Base-by-base conservation (phyloP, 2,329 filamentous ascomycete genomes). In the Parastagonospora nodorum region DNA sequence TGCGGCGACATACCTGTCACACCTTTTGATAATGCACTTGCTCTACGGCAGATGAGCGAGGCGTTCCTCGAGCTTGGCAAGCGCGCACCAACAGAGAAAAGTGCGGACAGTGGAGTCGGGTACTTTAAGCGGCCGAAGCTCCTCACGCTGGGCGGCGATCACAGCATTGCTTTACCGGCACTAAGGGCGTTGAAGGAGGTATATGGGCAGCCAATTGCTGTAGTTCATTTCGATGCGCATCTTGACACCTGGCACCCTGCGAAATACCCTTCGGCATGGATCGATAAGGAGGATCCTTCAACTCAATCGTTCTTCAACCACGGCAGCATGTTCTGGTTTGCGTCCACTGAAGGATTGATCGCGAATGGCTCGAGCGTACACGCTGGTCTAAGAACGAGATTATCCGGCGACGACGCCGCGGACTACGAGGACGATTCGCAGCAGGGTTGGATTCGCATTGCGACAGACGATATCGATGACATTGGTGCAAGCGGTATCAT, bases 281-380 rank as follows among this genome's bases (percentile, higher is more conserved):
- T 80, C 10, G 76, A 80, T 50, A 61, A 70, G 2, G 66, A 72
- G 14, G 74, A 79, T 45, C 73, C 78, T 6, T 82, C 81, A 2
- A 81, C 84, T 52, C 88, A 90, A 71, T 82, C 84, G 2, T 83
- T 87, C 61, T 94, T 95, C 77, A 96, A 87, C 67, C 92, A 96
- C 73, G 92, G 92, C 4, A 90, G 85, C 60, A 94, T 96, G 86
- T 96, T 96, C 80, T 93, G 90, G 88, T 83, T 93, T 60, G 92
- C 92, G 5, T 86, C 87, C 42, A 85, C 86, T 28, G 92, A 96
- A 72, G 90, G 89, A 0, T 77, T 96, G 24, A 86, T 96, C 50
- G 80, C 84, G 53, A 92, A 93, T 72, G 77, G 80, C 11, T 87
- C 84, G 0, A 89, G 85, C 16, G 89, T 94, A 5, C 92, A 96